Evolutionary conservation across 2,329 filamentous ascomycete genomes (phyloP).

Genomic region (Arthrobotrys iridis): DNA sequence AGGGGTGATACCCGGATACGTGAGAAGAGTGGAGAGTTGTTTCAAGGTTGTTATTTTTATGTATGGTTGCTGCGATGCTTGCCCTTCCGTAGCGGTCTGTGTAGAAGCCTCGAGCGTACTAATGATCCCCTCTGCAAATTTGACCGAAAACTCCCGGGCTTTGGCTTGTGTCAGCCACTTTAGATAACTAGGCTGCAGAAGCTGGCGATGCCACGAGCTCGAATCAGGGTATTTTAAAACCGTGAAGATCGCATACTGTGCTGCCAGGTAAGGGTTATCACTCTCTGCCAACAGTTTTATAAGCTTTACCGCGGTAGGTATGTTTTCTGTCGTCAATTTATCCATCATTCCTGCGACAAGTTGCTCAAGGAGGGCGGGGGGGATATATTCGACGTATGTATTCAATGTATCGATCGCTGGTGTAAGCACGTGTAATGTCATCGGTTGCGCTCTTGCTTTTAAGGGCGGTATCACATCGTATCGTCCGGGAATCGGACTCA

Average conservation of each 20-base stretch:
- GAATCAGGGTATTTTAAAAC: slow-evolving; percentile 10
- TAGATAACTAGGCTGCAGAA: not conserved
- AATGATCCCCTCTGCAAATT: not conserved
- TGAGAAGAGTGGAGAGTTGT: not conserved
- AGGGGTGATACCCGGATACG: not conserved
- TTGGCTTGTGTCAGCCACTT: not conserved
- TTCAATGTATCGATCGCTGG: not conserved
- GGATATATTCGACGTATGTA: not conserved
- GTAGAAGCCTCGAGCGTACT: not conserved
- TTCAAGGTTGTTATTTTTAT: slow-evolving; percentile 33
- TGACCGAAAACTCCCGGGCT: not conserved
- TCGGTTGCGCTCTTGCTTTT: not conserved
- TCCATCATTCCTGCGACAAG: not conserved
- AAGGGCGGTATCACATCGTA: not conserved
- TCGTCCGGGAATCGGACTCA: not conserved
- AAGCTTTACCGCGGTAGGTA: not conserved
- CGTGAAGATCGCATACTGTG: not conserved
- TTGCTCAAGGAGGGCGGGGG: not conserved
- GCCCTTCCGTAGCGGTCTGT: not conserved
- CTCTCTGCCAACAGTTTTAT: not conserved
- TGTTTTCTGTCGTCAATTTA: not conserved
- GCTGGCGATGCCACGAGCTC: slow-evolving; percentile 14
- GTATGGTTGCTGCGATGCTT: not conserved
- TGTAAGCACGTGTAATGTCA: not conserved
- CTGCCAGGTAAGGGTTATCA: not conserved